Evolutionary conservation across 2,329 filamentous ascomycete species (phyloP), one percentile per base, ranked within the genome.

Genomic region (Penicillium capsulatum): DNA sequence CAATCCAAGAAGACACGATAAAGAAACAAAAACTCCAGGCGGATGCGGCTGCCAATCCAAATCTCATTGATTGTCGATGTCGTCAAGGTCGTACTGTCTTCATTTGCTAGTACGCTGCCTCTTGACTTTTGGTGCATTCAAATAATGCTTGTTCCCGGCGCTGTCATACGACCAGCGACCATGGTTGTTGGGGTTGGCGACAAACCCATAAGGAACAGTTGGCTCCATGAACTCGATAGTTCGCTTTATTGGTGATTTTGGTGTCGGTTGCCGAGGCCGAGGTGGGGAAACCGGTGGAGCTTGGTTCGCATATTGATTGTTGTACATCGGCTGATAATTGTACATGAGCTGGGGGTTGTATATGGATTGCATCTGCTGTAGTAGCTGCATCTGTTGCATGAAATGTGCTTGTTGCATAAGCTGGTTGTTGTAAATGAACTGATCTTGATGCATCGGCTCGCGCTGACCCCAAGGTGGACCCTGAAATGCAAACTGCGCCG

Each of bases 131-230:
- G 45, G 40, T 10, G 28, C 48, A 31, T 53, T 55, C 33, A 58
- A 34, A 33, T 56, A 56, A 5, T 34, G 22, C 11, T 47, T 31
- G 9, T 40, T 42, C 1, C 53, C 54, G 9, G 36, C n/a, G 1
- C 16, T 7, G 11, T 49, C 41, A 17, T 47, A 20, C 17, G 36
- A 11, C 42, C 53, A 59, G 17, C 54, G 45, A 7, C 38, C 48
- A 31, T 59, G 54, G 27, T 54, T 56, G 22, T 51, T 44, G 4
- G 54, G 53, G 24, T 59, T 58, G 26, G 48, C 41, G 11, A 51
- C 44, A 28, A 60, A 58, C 9, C 38, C 16, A 7, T 16, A 7
- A 8, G 58, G 51, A 3, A 47, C 37, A 6, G 35, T 34, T 11
- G 41, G 38, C 3, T 53, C 36, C 31, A 40, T 26, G 17, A 52